phyloP scores from a whole-genome alignment of 345 rosid genomes.

The Salix koriyanagi region DNA sequence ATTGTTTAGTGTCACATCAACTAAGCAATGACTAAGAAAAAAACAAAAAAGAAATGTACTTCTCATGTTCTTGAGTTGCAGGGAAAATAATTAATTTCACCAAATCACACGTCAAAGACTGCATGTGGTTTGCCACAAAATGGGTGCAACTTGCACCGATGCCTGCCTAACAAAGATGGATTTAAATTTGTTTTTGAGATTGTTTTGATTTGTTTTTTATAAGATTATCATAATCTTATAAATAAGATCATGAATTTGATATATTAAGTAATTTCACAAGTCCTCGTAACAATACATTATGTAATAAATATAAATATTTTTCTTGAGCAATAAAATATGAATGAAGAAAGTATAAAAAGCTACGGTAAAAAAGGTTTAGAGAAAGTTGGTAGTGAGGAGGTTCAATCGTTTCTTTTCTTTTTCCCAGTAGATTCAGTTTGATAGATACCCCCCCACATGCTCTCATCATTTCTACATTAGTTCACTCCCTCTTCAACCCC shows the following conservation, averaged over 20 bases:
- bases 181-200: no score
- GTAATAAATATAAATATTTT: no score
- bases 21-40: neutral
- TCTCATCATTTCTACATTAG: neutral
- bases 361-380: neutral
- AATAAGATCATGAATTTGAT: no score
- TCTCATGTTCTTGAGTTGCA: no score
- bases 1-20: neutral
- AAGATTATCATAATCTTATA: no score
- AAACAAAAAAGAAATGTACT: neutral
- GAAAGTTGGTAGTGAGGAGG: slow-evolving; percentile 5
- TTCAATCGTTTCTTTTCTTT: neutral
- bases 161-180: no score
- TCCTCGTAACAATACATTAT: neutral
- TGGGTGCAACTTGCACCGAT: no score
- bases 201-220: no score
- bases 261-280: no score
- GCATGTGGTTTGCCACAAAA: no score
- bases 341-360: neutral
- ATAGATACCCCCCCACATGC: neutral
- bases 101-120: no score
- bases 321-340: neutral
- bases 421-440: neutral
- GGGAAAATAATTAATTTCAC: no score
- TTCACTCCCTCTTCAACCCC: neutral